Evolutionary conservation across 1,139 yeast species (phyloP).

Genomic region (Hyphopichia burtonii): DNA sequence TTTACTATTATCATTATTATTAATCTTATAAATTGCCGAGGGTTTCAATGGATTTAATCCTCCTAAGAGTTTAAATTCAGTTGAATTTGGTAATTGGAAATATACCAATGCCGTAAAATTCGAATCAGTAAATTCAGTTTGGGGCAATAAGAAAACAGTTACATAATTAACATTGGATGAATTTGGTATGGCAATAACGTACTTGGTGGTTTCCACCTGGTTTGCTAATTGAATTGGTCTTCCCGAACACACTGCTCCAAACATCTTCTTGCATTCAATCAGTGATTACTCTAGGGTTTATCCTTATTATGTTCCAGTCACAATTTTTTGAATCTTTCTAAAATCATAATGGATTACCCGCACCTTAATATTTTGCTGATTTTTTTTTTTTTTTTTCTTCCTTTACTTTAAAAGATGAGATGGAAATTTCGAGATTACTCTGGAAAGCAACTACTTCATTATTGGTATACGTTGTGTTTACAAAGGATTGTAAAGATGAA

Average conservation of each 20-base stretch:
- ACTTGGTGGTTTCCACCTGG: constrained; percentile 65
- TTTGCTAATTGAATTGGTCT: constrained; percentile 54
- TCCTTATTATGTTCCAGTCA: no score
- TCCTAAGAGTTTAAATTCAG: constrained; percentile 79
- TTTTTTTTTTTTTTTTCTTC: background rate
- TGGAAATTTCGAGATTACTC: background rate
- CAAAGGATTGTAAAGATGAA: constrained; percentile 10
- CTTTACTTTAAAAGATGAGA: background rate
- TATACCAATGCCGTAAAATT: constrained; percentile 80
- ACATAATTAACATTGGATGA: constrained; percentile 69
- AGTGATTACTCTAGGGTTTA: no score
- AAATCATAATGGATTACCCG: background rate
- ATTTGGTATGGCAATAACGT: constrained; percentile 58
- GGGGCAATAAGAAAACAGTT: constrained; percentile 75
- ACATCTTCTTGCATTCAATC: constrained; percentile 30
- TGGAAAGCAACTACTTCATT: background rate
- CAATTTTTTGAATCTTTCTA: no score
- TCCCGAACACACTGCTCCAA: constrained; percentile 59
- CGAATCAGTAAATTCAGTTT: constrained; percentile 58
- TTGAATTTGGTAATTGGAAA: constrained; percentile 71
- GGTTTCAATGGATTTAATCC: constrained; percentile 73
- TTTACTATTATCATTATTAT: constrained; percentile 31
- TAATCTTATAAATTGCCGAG: constrained; percentile 85
- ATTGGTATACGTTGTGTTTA: background rate
- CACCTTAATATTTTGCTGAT: background rate